Evolutionary conservation across 2,329 filamentous ascomycete species (phyloP).

Genomic region (Pochonia chlamydosporia): DNA sequence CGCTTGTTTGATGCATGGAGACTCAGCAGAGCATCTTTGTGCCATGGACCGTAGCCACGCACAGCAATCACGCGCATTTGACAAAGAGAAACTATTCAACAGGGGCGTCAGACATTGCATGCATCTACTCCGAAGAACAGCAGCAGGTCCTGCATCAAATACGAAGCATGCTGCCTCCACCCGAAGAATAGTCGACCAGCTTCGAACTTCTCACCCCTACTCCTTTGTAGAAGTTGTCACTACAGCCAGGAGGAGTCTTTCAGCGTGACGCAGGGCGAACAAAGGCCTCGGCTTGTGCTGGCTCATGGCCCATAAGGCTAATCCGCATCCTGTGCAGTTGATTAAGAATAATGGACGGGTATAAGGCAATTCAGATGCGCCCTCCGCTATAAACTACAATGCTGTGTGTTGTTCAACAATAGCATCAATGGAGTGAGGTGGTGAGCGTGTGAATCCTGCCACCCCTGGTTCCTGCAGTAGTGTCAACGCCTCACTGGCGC

Average conservation of each 20-base stretch:
- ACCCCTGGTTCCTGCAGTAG: slow-evolving; percentile 6
- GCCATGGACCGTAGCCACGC: not conserved
- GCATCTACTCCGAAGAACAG: not conserved
- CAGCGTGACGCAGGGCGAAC: no score
- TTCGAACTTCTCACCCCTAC: no score
- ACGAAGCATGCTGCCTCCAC: not conserved
- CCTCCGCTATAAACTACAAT: no score
- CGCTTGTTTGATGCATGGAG: not conserved
- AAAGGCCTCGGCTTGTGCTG: no score
- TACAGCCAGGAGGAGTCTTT: no score
- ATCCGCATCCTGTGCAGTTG: no score
- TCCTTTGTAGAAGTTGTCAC: no score
- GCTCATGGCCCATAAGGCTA: no score
- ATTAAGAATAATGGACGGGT: no score
- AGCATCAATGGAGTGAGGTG: no score
- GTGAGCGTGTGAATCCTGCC: not conserved
- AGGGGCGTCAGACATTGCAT: not conserved
- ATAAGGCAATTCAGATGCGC: no score
- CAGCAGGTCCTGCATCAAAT: not conserved
- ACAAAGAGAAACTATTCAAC: not conserved
- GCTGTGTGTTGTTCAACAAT: no score
- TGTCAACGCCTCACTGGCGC: not conserved
- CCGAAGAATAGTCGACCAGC: not conserved
- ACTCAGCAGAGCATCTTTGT: not conserved
- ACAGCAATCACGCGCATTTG: not conserved